Evolutionary conservation across 2,329 filamentous ascomycete genomes (phyloP), one percentile per base, ranked within the genome.

Genomic region (Aspergillus novofumigatus): DNA sequence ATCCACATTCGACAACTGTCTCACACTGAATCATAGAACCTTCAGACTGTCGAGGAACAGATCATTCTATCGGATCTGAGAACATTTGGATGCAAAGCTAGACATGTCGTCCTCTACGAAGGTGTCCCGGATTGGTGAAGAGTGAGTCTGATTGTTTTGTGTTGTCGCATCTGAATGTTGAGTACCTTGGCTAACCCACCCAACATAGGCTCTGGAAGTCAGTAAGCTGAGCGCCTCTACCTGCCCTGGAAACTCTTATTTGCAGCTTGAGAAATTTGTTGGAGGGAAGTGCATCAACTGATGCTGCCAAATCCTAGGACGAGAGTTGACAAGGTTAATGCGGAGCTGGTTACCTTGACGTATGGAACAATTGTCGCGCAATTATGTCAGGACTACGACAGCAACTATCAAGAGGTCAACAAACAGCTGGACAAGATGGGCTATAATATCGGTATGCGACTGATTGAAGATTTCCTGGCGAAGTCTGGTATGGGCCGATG

Each of bases 361-460:
- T 99, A 99, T 75, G 94, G 94, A 70, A 97, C 94, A 25, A 95
- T 99, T 62, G 94, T 99, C 56, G 90, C 92, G 56, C 93, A 97
- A 75, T 82, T 99, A 64, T 97, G 93, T 80, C 93, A 93, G 75
- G 94, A 99, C 79, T 96, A 93, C 73, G 92, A 97, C 67, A 87
- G 86, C 68, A 91, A 97, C 77, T 99, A 99, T 72, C 81, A 85
- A 52, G 92, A 97, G 74, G 93, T 99, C 72, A 99, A 99, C 79
- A 92, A 93, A 75, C 94, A 99, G 75, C 83, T 99, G 48, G 94
- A 99, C 72, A 95, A 93, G 78, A 99, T 99, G 94, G 94, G 94
- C 55, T 97, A 97, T 79, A 97, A 97, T 70, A 99, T 99, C 63
- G 94, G 94, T 28, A 82, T 97, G 70, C 90, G 94, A 41, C 78